These are phyloP conservation scores for Euphorbia schlechtendalii DNA, from an alignment of 441 rosid genomes.

Conservation along the genomic window DNA sequence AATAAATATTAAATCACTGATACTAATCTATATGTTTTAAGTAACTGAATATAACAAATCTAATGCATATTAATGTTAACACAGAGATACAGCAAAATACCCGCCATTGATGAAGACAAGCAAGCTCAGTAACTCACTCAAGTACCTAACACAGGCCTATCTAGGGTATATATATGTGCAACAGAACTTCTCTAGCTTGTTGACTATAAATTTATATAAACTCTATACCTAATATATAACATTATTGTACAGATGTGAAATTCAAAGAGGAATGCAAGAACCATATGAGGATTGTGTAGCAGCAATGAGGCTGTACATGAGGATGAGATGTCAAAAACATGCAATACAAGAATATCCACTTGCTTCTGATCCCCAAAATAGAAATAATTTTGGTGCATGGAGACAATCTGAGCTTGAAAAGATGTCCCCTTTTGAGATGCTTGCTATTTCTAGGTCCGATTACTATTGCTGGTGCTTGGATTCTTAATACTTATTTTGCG, in stretches of 20 bases:
- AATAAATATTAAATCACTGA: no score
- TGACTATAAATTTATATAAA: no score
- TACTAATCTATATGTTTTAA: no score
- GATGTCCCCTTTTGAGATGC: slow-evolving; percentile 63
- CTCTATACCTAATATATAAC: no score
- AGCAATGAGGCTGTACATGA: slow-evolving; percentile 71
- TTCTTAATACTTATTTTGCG: slow-evolving; percentile 26
- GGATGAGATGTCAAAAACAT: slow-evolving; percentile 71
- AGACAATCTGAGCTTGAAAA: slow-evolving; percentile 74
- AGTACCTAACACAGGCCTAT: slow-evolving; percentile 77
- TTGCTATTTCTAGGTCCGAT: slow-evolving; percentile 62
- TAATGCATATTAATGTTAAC: no score
- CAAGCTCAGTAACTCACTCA: slow-evolving; percentile 93
- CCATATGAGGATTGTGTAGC: slow-evolving; percentile 86
- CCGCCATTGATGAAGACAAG: slow-evolving; percentile 93
- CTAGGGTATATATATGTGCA: no score
- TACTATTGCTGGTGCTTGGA: slow-evolving; percentile 87
- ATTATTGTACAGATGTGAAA: no score
- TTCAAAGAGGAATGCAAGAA: slow-evolving; percentile 67
- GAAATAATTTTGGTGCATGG: slow-evolving; percentile 56
- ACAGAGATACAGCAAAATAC: slow-evolving; percentile 71
- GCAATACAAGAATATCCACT: slow-evolving; percentile 50
- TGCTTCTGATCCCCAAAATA: slow-evolving; percentile 60
- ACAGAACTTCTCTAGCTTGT: no score
- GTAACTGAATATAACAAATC: no score